phyloP scores from a whole-genome alignment of 2,329 filamentous ascomycete species.

The Aspergillus sclerotialis region DNA sequence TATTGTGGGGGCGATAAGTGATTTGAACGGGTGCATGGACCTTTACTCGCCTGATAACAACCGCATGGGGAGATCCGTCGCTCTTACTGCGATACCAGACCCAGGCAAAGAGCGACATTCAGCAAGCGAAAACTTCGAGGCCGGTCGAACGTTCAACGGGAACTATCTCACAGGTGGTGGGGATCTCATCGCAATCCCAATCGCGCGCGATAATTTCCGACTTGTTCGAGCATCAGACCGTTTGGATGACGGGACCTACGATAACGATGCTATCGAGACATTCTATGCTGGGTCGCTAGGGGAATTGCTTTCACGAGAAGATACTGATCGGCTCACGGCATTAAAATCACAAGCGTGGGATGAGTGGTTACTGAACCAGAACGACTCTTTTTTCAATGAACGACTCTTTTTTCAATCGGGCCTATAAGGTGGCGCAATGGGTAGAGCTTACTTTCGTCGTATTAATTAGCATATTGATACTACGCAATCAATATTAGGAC shows the following conservation, averaged over 20 bases:
- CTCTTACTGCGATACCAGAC: background rate
- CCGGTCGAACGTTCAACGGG: background rate
- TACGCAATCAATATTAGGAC: too few species aligned
- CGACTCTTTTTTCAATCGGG: background rate
- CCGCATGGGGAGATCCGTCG: background rate
- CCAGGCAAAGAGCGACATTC: background rate
- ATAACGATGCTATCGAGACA: background rate
- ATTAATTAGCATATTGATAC: background rate
- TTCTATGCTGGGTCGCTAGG: background rate
- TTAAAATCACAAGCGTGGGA: background rate
- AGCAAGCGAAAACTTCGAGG: background rate
- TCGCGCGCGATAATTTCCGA: background rate
- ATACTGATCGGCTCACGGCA: background rate
- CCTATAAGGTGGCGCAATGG: background rate
- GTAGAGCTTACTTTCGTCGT: background rate
- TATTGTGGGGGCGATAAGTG: background rate
- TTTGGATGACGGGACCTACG: background rate
- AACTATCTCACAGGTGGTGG: background rate
- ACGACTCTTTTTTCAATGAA: background rate
- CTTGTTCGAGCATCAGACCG: background rate
- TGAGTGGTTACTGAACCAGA: background rate
- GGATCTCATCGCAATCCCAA: background rate
- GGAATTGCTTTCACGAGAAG: background rate
- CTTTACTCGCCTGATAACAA: background rate
- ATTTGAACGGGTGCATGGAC: background rate